Conservation (phyloP, 768 basidiomycete species). For the Panaeolus cyanescens region DNA sequence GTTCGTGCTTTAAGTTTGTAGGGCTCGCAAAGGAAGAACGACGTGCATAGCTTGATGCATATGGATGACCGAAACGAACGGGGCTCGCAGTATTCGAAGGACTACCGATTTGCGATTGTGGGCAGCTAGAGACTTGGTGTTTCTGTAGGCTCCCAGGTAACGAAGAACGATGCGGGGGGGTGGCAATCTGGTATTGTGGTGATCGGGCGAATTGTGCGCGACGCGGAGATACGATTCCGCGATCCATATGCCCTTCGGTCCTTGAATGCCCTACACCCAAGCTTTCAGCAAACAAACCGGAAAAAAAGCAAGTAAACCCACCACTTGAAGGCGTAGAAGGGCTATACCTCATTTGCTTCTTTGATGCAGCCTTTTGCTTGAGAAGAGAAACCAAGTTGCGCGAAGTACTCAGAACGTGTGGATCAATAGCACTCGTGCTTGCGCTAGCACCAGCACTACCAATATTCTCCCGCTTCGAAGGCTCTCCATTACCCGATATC, state of each 20-base stretch:
- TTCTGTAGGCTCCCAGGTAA: background rate
- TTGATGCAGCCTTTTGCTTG: background rate
- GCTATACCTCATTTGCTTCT: background rate
- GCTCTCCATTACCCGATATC: no score
- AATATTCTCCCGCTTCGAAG: no score
- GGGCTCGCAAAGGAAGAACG: background rate
- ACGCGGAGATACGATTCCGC: background rate
- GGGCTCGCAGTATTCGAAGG: background rate
- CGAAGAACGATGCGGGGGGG: background rate
- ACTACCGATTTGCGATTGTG: background rate
- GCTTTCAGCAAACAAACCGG: no score
- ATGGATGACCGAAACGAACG: background rate
- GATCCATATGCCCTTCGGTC: background rate
- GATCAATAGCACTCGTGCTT: background rate
- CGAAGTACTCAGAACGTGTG: background rate
- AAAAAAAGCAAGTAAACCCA: background rate
- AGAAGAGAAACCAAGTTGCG: background rate
- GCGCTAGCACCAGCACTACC: no score
- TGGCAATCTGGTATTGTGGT: background rate
- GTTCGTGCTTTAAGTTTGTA: background rate
- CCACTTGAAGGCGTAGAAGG: background rate
- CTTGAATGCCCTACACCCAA: background rate
- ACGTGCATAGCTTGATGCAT: background rate
- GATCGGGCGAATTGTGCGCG: background rate
- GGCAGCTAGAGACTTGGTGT: background rate